Base-by-base conservation (phyloP, 768 basidiomycete genomes). In the Psilocybe cubensis region DNA sequence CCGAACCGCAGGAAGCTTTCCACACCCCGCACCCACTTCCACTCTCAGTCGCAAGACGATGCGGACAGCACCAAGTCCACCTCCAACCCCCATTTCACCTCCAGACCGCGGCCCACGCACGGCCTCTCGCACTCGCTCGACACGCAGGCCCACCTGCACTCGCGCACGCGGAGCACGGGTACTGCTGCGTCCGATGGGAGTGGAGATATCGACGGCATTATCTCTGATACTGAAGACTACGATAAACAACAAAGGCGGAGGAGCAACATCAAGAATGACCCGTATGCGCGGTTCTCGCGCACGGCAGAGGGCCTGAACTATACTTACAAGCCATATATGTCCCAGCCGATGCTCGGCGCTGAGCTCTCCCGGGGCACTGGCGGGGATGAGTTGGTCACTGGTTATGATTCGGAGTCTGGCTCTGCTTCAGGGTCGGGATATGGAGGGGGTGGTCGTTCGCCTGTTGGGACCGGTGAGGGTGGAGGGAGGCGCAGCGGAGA, bases 301-400 rank as follows among this genome's bases (percentile, higher is more conserved):
- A 59, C 24, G 20, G 23, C n/a, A 47, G 44, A n/a, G 52, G 38
- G 46, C 33, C 44, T 7, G 45, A 48, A 14, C 57, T 52, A 24
- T 58, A 63, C 55, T 20, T 66, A 41, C 29, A 81, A 80, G 58
- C 77, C 78, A 6, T 80, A 74, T 67, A 79, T 79, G 77, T 79
- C 79, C 10, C 79, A 80, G 51, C 78, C 80, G 1, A 63, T 72
- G 51, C 72, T 79, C 3, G 70, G 66, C 8, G 63, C 75, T 10
- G 57, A 47, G 11, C 31, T 47, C 31, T 23, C 29, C 10, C 24
- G 51, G 11, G 24, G 45, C 21, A 48, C 7, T 12, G 44, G 23
- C n/a, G 55, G 25, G 9, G 14, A 58, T 2, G 28, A 46, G 18
- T 27, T 42, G n/a, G 40, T 23, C n/a, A n/a, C n/a, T 28, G 21